Evolutionary conservation across 768 basidiomycete species (phyloP), one percentile per base, ranked within the genome.

Genomic region (Tylopilus cervinicoccineus): DNA sequence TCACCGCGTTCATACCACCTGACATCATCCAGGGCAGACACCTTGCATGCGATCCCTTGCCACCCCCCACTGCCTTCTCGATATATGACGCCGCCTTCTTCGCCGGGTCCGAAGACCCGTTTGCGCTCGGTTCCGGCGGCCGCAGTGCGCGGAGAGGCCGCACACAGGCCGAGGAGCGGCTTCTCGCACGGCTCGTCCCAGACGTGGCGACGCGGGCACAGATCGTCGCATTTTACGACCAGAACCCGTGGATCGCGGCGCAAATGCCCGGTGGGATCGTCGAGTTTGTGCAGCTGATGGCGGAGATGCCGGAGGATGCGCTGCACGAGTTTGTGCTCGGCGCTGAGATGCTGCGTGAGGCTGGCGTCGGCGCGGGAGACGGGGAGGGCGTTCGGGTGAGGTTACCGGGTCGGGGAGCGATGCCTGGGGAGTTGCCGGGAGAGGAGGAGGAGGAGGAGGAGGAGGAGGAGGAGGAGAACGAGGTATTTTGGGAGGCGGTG

Each of bases 11-110:
- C 70, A 73, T 94, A 43, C 88, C 90, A 0, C 70, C 73, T 12
- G 57, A 70, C 5, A 72, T 88, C 5, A 66, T 78, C 12, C 68
- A 73, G 5, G 70, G 67, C 12, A 77, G 80, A 47, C 75, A 80
- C 6, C 71, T 89, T 51, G 81, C 85, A 9, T 96, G 86, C 56
- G 95, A 97, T 60, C 93, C 94, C 1, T 71, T 95, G 3, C 92
- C 94, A 0, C 93, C 94, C 0, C 69, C 68, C 6, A 75, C 76
- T 1, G 68, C 76, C 3, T 59, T 81, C 2, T 85, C 75, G 28
- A 62, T 58, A 33, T 96, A 96, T 67, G 76, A 92, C 52, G 70
- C 76, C 4, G 65, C 64, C n/a, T 96, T 93, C 68, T 94, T 97
- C 70, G 70, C 66, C 14, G 79, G 80, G 2, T 70, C 75, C 4